phyloP scores from a whole-genome alignment of 2,329 filamentous ascomycete genomes.

The Arthrobotrys sinensis region DNA sequence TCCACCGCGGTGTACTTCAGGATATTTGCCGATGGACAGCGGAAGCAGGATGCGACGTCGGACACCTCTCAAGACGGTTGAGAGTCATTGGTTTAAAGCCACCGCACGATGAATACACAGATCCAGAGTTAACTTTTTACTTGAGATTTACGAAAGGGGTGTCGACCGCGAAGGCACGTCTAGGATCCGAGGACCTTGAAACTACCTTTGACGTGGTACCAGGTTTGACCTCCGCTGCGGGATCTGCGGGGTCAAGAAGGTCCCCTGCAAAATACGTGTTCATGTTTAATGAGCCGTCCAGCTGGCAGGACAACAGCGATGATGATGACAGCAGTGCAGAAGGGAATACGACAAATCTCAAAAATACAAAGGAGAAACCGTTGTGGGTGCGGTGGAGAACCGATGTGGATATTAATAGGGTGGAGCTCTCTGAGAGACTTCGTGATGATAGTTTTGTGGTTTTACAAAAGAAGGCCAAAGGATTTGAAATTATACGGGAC shows the following conservation, averaged over 20 bases:
- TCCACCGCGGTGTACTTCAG: constrained; percentile 3
- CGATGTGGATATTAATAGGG: not conserved
- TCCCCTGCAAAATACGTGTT: constrained; percentile 7
- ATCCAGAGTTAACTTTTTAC: not conserved
- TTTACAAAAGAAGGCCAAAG: not conserved
- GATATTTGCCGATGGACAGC: constrained; percentile 15
- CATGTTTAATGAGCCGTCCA: not conserved
- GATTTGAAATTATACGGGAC: not conserved
- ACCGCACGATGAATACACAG: not conserved
- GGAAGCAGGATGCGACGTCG: not conserved
- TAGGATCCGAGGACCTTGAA: constrained; percentile 1
- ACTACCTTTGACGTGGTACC: constrained; percentile 8
- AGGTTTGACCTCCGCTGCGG: not conserved
- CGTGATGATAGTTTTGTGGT: constrained; percentile 4
- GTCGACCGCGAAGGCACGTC: not conserved
- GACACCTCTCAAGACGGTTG: not conserved
- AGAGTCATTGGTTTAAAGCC: not conserved
- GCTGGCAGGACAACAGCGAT: not conserved
- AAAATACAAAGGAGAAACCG: not conserved
- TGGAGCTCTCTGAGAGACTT: not conserved
- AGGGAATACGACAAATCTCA: no score
- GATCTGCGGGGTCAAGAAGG: not conserved
- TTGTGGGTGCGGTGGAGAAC: constrained; percentile 4
- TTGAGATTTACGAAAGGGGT: constrained; percentile 3
- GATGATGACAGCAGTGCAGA: not conserved